These are phyloP conservation scores for Fraxinus floribunda DNA, from an alignment of 305 asterid genomes.

Conservation along the genomic window DNA sequence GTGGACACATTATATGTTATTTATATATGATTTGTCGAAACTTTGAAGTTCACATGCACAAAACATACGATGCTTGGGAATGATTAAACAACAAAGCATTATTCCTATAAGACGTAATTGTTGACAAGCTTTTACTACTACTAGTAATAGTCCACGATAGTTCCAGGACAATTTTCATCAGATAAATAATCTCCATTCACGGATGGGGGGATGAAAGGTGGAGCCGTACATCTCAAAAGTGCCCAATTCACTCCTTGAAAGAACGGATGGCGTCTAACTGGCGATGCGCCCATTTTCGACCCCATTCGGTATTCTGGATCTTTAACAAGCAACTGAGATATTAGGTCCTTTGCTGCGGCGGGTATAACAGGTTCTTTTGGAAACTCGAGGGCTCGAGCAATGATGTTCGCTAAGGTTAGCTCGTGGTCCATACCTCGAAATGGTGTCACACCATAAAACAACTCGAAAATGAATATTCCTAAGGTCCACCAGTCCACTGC, in stretches of 20 bases:
- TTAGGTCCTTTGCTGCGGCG: constrained; percentile 62
- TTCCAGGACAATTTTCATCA: constrained; percentile 56
- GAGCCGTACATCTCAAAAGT: constrained; percentile 71
- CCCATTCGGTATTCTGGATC: constrained; percentile 80
- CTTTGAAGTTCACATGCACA: neutral
- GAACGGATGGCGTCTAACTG: constrained; percentile 73
- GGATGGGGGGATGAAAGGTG: constrained; percentile 71
- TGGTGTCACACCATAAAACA: constrained; percentile 80
- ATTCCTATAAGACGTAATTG: constrained; percentile 11
- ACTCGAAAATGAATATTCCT: constrained; percentile 69
- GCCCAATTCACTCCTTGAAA: constrained; percentile 93
- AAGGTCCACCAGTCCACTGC: constrained; percentile 96
- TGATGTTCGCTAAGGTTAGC: constrained; percentile 77
- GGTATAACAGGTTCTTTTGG: constrained; percentile 72
- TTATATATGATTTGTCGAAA: neutral
- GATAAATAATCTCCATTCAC: constrained; percentile 48
- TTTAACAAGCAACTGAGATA: constrained; percentile 64
- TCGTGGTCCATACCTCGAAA: constrained; percentile 85
- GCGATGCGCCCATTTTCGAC: constrained; percentile 87
- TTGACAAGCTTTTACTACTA: neutral
- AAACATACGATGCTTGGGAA: neutral
- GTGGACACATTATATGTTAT: neutral
- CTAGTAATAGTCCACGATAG: constrained; percentile 71
- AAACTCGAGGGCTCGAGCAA: constrained; percentile 93
- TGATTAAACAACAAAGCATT: constrained; percentile 5